Evolutionary conservation across 1,284 basidiomycete genomes (phyloP).

Genomic region (Mycosarcoma mackinlayi): DNA sequence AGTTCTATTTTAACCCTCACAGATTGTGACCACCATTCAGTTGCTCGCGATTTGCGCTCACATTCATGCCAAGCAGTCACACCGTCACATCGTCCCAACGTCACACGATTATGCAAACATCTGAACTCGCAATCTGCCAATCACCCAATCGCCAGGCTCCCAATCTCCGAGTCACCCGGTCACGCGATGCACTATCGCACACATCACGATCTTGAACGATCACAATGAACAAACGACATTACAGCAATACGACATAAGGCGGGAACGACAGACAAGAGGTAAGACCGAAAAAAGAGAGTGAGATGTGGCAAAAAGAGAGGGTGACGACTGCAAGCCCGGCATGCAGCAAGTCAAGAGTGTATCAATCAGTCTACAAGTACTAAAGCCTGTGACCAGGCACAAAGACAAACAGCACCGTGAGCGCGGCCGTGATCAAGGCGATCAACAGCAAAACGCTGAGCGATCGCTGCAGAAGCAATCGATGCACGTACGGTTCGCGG

Average conservation of each 20-base stretch:
- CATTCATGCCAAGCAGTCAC: no score
- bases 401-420: conserved; percentile 88
- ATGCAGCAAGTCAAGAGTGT: not conserved
- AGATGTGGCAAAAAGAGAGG: conserved; percentile 11
- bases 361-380: not conserved
- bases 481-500: conserved; percentile 89
- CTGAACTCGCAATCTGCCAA: no score
- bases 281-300: no score
- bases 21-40: no score
- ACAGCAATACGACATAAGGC: no score
- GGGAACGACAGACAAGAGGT: no score
- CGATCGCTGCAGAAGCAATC: conserved; percentile 84
- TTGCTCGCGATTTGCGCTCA: no score
- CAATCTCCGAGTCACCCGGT: no score
- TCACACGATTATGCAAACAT: no score
- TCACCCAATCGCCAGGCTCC: no score
- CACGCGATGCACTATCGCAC: not conserved
- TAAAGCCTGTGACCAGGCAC: conserved; percentile 87
- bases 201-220: not conserved
- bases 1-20: no score
- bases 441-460: conserved; percentile 81
- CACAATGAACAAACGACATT: not conserved
- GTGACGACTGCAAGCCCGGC: conserved; percentile 3
- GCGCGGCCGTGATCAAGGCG: conserved; percentile 76
- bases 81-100: no score